Evolutionary conservation across 371 early-diverging fungal species (phyloP).

Genomic region (Circinella minor): DNA sequence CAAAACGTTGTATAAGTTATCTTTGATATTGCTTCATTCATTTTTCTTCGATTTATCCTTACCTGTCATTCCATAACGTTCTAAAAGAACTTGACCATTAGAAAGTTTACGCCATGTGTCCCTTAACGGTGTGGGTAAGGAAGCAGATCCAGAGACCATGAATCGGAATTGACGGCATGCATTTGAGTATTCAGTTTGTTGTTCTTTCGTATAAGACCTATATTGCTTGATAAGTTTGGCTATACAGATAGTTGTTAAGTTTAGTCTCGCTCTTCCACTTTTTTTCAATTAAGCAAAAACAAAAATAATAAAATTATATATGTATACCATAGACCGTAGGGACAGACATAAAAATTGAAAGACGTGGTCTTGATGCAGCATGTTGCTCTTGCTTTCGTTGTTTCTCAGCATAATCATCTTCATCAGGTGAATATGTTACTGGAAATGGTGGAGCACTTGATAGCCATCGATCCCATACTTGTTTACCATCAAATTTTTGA

Average conservation of each 20-base stretch:
- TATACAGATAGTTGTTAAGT: constrained; percentile 7
- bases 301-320: not conserved
- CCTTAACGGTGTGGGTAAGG: constrained; percentile 73
- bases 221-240: constrained; percentile 63
- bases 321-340: constrained; percentile 80
- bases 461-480: constrained; percentile 68
- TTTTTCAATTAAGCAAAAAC: not conserved
- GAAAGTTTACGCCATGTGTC: constrained; percentile 70
- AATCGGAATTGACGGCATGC: constrained; percentile 73
- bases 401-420: constrained; percentile 75
- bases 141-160: constrained; percentile 81
- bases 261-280: too few species aligned
- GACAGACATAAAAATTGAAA: constrained; percentile 86
- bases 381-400: not conserved
- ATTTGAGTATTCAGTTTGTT: constrained; percentile 37
- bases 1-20: too few species aligned
- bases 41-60: not conserved
- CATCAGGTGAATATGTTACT: constrained; percentile 15
- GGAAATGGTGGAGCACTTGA: constrained; percentile 22
- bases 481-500: constrained; percentile 63
- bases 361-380: constrained; percentile 7
- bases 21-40: too few species aligned
- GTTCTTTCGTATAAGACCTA: constrained; percentile 31
- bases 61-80: constrained; percentile 87
- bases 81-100: constrained; percentile 73